A percentile compares a stretch with the other conserved stretches of the same genome.
Evolutionary conservation across 208 protist genomes (phyloP).

Genomic region (Phytomonas sp.): DNA sequence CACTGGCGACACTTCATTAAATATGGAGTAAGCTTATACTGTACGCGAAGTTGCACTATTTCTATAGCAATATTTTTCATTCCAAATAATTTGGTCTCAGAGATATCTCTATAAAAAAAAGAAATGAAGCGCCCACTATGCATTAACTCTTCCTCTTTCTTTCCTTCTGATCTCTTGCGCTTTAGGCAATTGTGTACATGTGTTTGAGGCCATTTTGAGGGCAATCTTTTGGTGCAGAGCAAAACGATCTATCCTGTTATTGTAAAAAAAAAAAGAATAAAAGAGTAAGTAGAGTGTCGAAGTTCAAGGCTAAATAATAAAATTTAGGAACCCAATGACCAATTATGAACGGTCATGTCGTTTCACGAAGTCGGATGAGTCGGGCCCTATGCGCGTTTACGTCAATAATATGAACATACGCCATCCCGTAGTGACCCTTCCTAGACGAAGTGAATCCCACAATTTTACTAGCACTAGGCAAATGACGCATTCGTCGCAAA

Average conservation of each 20-base stretch:
- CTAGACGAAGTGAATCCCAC: constrained; percentile 13
- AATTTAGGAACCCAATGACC: not conserved
- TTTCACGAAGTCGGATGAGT: not conserved
- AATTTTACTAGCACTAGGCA: constrained; percentile 5
- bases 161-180: not conserved
- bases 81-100: not conserved
- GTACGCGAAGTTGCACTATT: not conserved
- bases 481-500: not conserved
- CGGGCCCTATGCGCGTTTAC: constrained; percentile 28
- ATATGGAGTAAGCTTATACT: not conserved
- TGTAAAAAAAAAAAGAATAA: not conserved
- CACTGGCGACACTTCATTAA: not conserved
- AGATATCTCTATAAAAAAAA: not conserved
- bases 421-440: constrained; percentile 42
- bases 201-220: not conserved
- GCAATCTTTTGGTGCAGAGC: not conserved
- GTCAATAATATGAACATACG: constrained; percentile 86
- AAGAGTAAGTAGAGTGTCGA: not conserved
- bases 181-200: not conserved
- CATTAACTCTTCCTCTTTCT: not conserved
- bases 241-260: not conserved
- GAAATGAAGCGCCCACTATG: not conserved
- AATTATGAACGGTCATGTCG: not conserved
- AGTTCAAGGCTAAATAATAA: not conserved
- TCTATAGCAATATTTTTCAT: not conserved